phyloP scores from a whole-genome alignment of 2,329 filamentous ascomycete species.

The Pseudocercospora cruenta region DNA sequence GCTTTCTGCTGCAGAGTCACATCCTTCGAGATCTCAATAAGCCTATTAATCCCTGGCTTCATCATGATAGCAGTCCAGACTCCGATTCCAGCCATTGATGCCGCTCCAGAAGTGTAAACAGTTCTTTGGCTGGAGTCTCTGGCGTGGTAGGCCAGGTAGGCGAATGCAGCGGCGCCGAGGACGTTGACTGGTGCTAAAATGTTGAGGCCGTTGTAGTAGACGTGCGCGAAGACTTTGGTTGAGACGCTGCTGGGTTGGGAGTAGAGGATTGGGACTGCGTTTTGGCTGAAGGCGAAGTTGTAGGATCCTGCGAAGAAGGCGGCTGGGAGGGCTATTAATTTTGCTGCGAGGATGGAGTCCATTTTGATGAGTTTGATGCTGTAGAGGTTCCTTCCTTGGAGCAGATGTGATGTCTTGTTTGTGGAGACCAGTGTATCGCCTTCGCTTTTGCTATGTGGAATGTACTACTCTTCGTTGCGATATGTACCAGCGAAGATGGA shows the following conservation, averaged over 20 bases:
- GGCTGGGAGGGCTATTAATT: conserved; percentile 21
- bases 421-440: neutral
- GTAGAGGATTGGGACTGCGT: conserved; percentile 26
- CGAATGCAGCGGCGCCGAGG: neutral
- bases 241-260: neutral
- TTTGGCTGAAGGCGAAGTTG: conserved; percentile 22
- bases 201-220: neutral
- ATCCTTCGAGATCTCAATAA: neutral
- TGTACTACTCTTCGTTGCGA: too few relatives aligned
- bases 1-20: neutral
- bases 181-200: neutral
- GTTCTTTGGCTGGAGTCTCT: neutral
- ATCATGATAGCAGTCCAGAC: neutral
- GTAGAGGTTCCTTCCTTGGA: neutral
- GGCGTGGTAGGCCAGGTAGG: neutral
- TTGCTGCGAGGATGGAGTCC: neutral
- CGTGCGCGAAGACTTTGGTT: neutral
- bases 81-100: neutral
- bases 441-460: too few relatives aligned
- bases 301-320: conserved; percentile 26
- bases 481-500: too few relatives aligned
- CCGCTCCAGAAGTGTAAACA: neutral
- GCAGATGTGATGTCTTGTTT: neutral
- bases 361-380: neutral
- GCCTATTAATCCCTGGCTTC: neutral